Base-by-base conservation (phyloP, 2,329 filamentous ascomycete genomes). In the Aspergillus sp. region DNA sequence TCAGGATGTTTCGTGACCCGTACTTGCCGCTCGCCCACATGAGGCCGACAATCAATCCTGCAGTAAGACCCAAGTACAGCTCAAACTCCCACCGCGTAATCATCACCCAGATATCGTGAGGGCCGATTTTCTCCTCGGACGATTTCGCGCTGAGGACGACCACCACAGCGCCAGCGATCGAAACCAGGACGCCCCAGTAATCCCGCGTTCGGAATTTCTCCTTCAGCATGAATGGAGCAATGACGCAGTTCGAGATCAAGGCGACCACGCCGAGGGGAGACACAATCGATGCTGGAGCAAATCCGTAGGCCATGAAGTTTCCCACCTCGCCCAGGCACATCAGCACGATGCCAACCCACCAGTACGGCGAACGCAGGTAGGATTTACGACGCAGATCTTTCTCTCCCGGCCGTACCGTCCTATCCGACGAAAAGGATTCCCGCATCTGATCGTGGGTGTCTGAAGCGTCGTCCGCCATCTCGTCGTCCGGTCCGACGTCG, bases 191-290 rank as follows among this genome's bases (percentile, higher is more conserved):
- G 10, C 95, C 95, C 79, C 91, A 87, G 51, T 92, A 89, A 75
- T 99, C 95, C 54, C 92, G 86, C 67, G 83, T 83, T 36, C 95
- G 88, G 71, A 99, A 97, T 54, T 82, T 84, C 78, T 99, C 95
- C 71, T 96, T 93, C 65, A 99, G 88, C 82, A 99, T 88, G 63
- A 95, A 87, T 0, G 95, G 95, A 2, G 95, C 95, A 72, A 99
- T 96, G 61, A 99, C 86, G 76, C 95, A 99, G 77, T 99, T 99
- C 49, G 93, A 96, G 50, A 99, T 88, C 63, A 99, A 81, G 2
- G 95, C 95, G 12, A 99, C 95, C n/a, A 99, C 95, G 10, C 95
- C 95, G 6, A 99, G 82, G 0, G 95, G 95, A 36, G 93, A 97
- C 47, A 99, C 95, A 69, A 99, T 97, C 14, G 95, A 98, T 7